These are phyloP conservation scores for Neonectria hederae DNA, from an alignment of 2,329 filamentous ascomycete genomes.

Conservation along the genomic window DNA sequence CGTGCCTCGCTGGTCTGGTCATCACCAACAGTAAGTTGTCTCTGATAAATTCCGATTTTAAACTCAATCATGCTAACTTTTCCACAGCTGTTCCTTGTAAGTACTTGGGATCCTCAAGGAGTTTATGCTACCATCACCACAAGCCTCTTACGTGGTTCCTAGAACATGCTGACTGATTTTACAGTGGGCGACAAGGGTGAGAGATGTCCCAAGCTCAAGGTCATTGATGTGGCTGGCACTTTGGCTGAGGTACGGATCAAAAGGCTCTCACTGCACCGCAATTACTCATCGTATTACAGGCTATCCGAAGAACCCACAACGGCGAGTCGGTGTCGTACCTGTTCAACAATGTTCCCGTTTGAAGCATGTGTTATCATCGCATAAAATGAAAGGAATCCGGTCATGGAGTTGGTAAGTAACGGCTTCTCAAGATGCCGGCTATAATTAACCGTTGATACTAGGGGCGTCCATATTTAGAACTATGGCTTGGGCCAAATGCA, in stretches of 20 bases:
- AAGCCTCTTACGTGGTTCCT: not conserved
- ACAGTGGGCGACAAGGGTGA: conserved; percentile 79
- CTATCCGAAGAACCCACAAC: conserved; percentile 75
- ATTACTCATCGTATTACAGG: conserved; percentile 50
- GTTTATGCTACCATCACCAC: not conserved
- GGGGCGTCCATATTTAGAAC: conserved; percentile 37
- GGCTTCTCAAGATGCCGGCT: conserved; percentile 1
- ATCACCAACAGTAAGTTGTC: conserved; percentile 81
- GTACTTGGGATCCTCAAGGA: conserved; percentile 10
- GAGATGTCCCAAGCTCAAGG: conserved; percentile 81
- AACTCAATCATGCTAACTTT: conserved; percentile 35
- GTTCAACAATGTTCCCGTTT: conserved; percentile 71
- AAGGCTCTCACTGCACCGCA: not conserved
- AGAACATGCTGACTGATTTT: conserved; percentile 19
- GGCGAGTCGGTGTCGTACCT: conserved; percentile 72
- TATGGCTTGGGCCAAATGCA: conserved; percentile 29
- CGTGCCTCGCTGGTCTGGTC: conserved; percentile 79
- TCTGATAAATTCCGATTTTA: conserved; percentile 8
- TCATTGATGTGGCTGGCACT: conserved; percentile 91
- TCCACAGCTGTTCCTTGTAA: conserved; percentile 49
- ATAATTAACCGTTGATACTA: conserved; percentile 29
- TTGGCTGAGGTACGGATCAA: conserved; percentile 63
- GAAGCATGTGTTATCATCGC: not conserved
- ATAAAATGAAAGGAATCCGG: conserved; percentile 22
- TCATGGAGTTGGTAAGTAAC: conserved; percentile 40